Percentiles rank a stretch among this genome's conserved stretches.
phyloP scores from a whole-genome alignment of 495 filamentous ascomycete genomes.

The Viridothelium virens region DNA sequence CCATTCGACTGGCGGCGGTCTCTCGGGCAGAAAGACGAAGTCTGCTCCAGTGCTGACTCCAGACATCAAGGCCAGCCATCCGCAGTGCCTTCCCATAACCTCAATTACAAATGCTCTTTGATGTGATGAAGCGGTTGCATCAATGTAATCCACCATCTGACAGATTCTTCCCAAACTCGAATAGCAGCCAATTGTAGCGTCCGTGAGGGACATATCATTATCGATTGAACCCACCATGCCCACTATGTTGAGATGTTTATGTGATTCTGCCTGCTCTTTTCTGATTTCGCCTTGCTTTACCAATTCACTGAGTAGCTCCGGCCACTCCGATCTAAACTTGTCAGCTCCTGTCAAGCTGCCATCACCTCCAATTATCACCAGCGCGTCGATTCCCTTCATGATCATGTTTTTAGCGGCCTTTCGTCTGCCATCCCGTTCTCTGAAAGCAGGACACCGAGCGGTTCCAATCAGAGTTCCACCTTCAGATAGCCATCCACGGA shows the following conservation, averaged over 20 bases:
- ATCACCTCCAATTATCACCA: constrained; percentile 96
- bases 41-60: constrained; percentile 93
- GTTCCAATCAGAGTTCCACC: constrained; percentile 97
- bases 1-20: constrained; percentile 82
- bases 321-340: constrained; percentile 87
- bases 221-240: constrained; percentile 96
- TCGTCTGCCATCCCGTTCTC: constrained; percentile 73
- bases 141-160: constrained; percentile 90
- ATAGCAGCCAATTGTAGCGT: constrained; percentile 96
- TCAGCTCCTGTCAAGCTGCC: constrained; percentile 96
- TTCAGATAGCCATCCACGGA: constrained; percentile 87
- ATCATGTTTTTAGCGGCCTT: constrained; percentile 89
- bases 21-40: constrained; percentile 95
- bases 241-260: constrained; percentile 83
- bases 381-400: constrained; percentile 82
- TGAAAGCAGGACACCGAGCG: constrained; percentile 83
- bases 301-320: constrained; percentile 73
- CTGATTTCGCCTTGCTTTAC: constrained; percentile 61
- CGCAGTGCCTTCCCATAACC: constrained; percentile 99
- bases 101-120: constrained; percentile 97
- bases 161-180: constrained; percentile 88
- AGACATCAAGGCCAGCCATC: constrained; percentile 95
- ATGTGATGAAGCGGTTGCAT: constrained; percentile 94
- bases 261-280: constrained; percentile 59
- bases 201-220: constrained; percentile 94